Percentiles rank a stretch among this genome's conserved stretches.
Conservation (phyloP, 768 basidiomycete species). For the Pholiota microspora region DNA sequence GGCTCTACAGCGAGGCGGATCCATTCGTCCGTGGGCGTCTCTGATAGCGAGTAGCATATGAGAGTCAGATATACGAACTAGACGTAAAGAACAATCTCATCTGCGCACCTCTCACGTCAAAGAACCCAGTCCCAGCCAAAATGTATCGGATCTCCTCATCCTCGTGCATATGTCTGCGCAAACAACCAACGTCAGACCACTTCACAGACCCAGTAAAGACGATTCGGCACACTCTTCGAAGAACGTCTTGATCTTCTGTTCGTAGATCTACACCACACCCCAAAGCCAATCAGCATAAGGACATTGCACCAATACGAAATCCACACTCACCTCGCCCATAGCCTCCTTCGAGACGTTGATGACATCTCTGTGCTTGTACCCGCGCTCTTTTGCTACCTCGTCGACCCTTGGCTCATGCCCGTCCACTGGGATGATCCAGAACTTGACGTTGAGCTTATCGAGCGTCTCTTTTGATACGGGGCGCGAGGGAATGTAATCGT, state of each 20-base stretch:
- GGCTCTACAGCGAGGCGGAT: conserved; percentile 73
- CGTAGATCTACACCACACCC: conserved; percentile 49
- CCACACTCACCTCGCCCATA: conserved; percentile 60
- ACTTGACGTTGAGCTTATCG: conserved; percentile 56
- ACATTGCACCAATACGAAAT: not conserved
- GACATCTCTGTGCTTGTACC: conserved; percentile 82
- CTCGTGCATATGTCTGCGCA: conserved; percentile 84
- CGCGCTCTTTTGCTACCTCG: conserved; percentile 59
- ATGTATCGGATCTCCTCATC: conserved; percentile 95
- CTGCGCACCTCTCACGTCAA: conserved; percentile 79
- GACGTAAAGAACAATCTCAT: not conserved
- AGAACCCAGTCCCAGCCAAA: conserved; percentile 84
- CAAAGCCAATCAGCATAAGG: not conserved
- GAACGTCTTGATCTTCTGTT: conserved; percentile 78
- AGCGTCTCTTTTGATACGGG: conserved; percentile 53
- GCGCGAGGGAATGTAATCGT: conserved; percentile 64
- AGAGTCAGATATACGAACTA: not conserved
- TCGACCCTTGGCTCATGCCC: conserved; percentile 57
- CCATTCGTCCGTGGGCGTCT: conserved; percentile 70
- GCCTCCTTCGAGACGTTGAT: conserved; percentile 78
- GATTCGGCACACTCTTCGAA: conserved; percentile 69
- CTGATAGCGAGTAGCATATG: conserved; percentile 33
- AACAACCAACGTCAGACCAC: conserved; percentile 1
- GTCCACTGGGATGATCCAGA: conserved; percentile 66
- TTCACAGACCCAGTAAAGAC: not conserved